A percentile compares a stretch with the other conserved stretches of the same genome.
phyloP scores from a whole-genome alignment of 257 asterid species.

The Solanum pennellii region DNA sequence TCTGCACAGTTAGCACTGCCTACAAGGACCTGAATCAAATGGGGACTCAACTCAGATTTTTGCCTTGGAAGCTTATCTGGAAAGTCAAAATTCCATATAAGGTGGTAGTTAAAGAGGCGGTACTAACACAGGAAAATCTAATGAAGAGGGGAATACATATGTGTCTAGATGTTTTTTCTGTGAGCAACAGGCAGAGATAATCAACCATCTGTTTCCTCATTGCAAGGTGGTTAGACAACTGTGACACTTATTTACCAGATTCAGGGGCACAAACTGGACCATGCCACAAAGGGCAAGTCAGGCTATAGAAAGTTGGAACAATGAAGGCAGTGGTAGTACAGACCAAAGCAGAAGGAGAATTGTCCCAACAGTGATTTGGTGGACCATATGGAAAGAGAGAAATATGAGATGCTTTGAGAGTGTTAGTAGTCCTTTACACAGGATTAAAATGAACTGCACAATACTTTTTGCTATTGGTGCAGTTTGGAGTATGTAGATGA shows the following conservation, averaged over 20 bases:
- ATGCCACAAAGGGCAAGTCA: neutral
- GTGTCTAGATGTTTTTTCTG: no score
- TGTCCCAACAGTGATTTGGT: neutral
- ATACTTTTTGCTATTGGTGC: neutral
- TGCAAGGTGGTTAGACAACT: neutral
- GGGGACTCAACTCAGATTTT: neutral
- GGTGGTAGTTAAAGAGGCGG: neutral
- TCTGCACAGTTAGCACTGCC: neutral
- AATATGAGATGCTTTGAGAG: neutral
- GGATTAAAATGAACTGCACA: neutral
- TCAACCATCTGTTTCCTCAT: no score
- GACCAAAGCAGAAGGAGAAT: neutral
- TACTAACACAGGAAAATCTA: neutral
- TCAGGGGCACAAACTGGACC: neutral
- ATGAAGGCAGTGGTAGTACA: neutral
- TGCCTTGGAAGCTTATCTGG: neutral
- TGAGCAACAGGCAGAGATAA: no score
- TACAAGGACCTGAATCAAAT: no score
- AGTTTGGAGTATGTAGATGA: neutral
- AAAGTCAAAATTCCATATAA: neutral
- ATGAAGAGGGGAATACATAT: no score
- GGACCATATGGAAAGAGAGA: neutral
- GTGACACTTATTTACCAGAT: neutral
- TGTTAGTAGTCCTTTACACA: no score
- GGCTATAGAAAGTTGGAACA: neutral